A percentile compares a stretch with the other conserved stretches of the same genome.
Evolutionary conservation across 495 filamentous ascomycete genomes (phyloP).

Genomic region (Oleoguttula mirabilis): DNA sequence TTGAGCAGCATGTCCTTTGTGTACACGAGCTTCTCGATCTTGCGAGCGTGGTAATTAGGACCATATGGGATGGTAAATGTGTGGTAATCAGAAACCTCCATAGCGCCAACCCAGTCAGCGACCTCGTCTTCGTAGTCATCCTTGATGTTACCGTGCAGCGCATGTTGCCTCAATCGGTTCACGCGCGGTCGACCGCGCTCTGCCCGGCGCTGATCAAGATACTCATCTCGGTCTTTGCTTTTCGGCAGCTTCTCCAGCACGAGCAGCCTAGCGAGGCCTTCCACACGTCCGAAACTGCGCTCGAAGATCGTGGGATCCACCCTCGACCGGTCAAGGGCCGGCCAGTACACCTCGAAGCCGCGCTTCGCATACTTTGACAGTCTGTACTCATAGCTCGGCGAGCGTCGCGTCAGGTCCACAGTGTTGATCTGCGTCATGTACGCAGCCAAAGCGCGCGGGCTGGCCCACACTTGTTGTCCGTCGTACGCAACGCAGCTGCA

Average conservation of each 20-base stretch:
- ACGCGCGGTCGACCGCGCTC: conserved; percentile 54
- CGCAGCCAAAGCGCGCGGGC: conserved; percentile 58
- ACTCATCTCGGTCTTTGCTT: conserved; percentile 49
- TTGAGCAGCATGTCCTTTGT: conserved; percentile 73
- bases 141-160: conserved; percentile 52
- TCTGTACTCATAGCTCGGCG: conserved; percentile 74
- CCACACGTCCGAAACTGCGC: conserved; percentile 56
- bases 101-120: conserved; percentile 64
- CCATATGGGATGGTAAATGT: conserved; percentile 72
- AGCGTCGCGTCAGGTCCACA: conserved; percentile 64
- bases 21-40: conserved; percentile 67
- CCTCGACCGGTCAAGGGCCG: conserved; percentile 53
- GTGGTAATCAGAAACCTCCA: conserved; percentile 65
- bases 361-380: conserved; percentile 78
- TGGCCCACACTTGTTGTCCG: conserved; percentile 59
- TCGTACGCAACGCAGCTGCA: conserved; percentile 70
- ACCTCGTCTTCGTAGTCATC: conserved; percentile 59
- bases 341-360: conserved; percentile 73
- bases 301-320: conserved; percentile 80
- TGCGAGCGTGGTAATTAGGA: conserved; percentile 51
- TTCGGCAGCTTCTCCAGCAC: conserved; percentile 69
- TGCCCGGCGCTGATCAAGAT: conserved; percentile 48
- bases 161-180: conserved; percentile 20
- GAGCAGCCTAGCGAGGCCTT: conserved; percentile 66
- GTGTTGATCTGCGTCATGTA: conserved; percentile 71